Evolutionary conservation across 2,329 filamentous ascomycete species (phyloP).

Genomic region (Didymella pinodella): DNA sequence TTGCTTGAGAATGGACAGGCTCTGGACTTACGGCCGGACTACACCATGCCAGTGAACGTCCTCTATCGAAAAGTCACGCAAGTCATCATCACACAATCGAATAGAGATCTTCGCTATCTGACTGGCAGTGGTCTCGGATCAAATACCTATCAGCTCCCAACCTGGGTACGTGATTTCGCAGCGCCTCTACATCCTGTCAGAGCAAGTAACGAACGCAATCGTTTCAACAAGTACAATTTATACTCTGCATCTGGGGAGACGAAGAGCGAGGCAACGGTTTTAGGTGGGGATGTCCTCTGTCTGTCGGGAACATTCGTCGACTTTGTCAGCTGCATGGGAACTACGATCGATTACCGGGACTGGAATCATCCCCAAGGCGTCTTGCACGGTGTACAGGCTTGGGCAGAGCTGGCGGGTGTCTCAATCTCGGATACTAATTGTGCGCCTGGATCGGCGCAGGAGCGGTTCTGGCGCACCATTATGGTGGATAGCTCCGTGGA

Average conservation of each 20-base stretch:
- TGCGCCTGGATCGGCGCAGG: not conserved
- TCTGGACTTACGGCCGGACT: not conserved
- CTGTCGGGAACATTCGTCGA: not conserved
- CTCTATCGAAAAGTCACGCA: constrained; percentile 2
- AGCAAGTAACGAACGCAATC: constrained; percentile 4
- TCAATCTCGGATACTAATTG: not conserved
- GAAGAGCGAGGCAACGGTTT: not conserved
- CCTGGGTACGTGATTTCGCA: constrained; percentile 10
- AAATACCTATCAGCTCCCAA: constrained; percentile 1
- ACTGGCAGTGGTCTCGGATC: constrained; percentile 7
- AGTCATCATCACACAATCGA: not conserved
- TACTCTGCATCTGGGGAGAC: not conserved
- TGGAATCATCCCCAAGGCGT: not conserved
- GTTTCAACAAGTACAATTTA: not conserved
- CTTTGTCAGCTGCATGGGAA: not conserved
- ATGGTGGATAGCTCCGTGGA: not conserved
- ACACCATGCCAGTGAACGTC: not conserved
- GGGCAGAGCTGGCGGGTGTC: not conserved
- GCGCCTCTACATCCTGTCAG: not conserved
- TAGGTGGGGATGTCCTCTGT: not conserved
- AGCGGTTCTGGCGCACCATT: constrained; percentile 8
- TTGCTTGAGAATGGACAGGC: not conserved
- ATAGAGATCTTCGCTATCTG: constrained; percentile 2
- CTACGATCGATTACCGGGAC: not conserved
- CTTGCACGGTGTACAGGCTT: not conserved